Base-by-base conservation (phyloP, 176 grass and related monocot genomes). In the Cymbopogon citratus region DNA sequence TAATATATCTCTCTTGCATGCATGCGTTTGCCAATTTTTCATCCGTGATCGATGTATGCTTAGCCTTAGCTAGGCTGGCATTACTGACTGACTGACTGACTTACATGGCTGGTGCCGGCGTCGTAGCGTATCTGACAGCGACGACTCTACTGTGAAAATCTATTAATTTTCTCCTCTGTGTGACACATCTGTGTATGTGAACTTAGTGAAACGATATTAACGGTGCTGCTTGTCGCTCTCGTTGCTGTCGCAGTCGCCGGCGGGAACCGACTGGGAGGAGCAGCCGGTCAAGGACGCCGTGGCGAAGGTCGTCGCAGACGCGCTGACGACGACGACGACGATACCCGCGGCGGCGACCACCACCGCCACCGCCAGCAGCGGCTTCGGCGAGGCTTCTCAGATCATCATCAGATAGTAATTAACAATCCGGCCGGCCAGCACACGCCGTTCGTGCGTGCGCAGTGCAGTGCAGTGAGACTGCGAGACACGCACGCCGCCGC, bases 281-380 rank as follows among this genome's bases (percentile, higher is more conserved):
- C 27, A 63, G 75, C n/a, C 52, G 66, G 66, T 85, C 74, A 78
- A 63, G 66, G 39, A 78, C 66, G 74, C 83, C 66, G 83, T 78
- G 39, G 83, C 65, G 14, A 85, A 85, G 83, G 75, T 63, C 66
- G 52, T 85, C 14, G 28, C 83, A 52, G 75, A 71, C 1, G 38
- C 19, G 75, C 65, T 78, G 13, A 27, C 33, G 71, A 36, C 56
- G 56, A 60, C 56, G 45, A 5, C 3, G 43, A 0, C 43, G 38
- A 7, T 27, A 2, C 7, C 80, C 0, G 14, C 69, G 9, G 41
- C 36, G 26, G 0, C 23, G 1, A 14, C 59, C n/a, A n/a, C n/a
- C n/a, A n/a, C n/a, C n/a, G 31, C 31, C 25, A 57, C 54, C 8
- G 18, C 21, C 54, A 10, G 19, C n/a, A 12, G n/a, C 56, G 3